phyloP scores from a whole-genome alignment of 192 early-diverging fungal species.

The Linnemannia hyalina region DNA sequence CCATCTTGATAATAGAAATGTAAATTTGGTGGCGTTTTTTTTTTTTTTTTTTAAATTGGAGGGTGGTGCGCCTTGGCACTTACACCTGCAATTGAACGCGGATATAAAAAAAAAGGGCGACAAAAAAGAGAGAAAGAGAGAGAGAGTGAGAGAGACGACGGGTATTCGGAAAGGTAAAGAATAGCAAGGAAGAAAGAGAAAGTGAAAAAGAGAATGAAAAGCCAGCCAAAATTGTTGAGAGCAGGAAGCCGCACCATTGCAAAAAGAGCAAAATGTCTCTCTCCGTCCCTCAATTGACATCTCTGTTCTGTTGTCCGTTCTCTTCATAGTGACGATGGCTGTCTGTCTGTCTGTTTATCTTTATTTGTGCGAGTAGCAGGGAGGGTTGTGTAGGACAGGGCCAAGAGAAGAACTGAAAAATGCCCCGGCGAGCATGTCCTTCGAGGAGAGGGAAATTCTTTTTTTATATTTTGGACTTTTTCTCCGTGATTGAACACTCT shows the following conservation, averaged over 20 bases:
- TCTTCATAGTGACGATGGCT: background rate
- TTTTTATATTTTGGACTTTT: too few species aligned
- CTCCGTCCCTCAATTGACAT: too few species aligned
- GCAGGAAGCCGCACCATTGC: background rate
- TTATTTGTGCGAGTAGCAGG: too few species aligned
- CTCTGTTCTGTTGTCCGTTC: background rate
- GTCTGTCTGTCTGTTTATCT: background rate
- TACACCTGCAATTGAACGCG: too few species aligned
- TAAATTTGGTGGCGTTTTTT: background rate
- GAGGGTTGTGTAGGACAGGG: too few species aligned
- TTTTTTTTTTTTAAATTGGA: background rate
- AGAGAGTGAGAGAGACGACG: background rate
- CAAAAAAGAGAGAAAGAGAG: too few species aligned
- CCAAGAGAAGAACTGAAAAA: too few species aligned
- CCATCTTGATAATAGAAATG: background rate
- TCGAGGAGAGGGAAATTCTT: too few species aligned
- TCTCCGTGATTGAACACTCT: background rate
- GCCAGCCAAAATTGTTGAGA: background rate
- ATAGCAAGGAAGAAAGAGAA: background rate
- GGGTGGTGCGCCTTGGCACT: background rate
- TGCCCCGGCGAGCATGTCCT: too few species aligned
- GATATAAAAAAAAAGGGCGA: too few species aligned
- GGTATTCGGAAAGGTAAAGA: background rate
- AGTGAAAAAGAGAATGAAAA: background rate
- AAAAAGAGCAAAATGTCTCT: constrained; percentile 7